Conservation (phyloP, 768 basidiomycete genomes). For the Rhizopogon sp. region DNA sequence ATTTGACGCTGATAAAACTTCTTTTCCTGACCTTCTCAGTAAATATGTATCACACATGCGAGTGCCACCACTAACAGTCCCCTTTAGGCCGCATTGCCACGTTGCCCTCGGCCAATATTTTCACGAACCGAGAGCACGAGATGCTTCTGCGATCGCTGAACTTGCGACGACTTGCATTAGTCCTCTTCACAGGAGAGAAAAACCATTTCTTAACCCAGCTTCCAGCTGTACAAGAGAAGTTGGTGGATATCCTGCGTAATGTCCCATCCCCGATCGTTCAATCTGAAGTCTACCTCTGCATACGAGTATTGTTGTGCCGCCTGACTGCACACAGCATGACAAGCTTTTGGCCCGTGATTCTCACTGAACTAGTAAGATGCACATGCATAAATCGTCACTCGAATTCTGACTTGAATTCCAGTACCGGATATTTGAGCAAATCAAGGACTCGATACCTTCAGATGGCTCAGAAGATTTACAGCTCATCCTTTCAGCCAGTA, state of each 20-base stretch:
- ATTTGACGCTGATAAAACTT: conserved; percentile 83
- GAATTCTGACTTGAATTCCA: conserved; percentile 23
- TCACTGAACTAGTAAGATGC: conserved; percentile 78
- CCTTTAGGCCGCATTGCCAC: conserved; percentile 68
- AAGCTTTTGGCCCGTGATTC: conserved; percentile 94
- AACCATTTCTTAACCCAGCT: conserved; percentile 88
- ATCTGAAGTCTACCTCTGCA: conserved; percentile 91
- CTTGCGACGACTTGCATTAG: conserved; percentile 81
- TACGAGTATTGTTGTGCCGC: conserved; percentile 86
- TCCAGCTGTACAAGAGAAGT: conserved; percentile 93
- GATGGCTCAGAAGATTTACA: conserved; percentile 85
- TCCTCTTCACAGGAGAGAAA: conserved; percentile 82
- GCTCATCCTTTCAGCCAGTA: conserved; percentile 84
- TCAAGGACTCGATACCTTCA: conserved; percentile 61
- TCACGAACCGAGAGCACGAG: conserved; percentile 93
- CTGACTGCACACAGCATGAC: conserved; percentile 87
- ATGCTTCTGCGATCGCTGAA: conserved; percentile 83
- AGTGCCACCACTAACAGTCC: conserved; percentile 27
- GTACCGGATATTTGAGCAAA: conserved; percentile 88
- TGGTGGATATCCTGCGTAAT: conserved; percentile 87
- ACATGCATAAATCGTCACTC: background rate
- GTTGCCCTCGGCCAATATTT: conserved; percentile 91
- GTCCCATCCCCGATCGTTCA: conserved; percentile 80
- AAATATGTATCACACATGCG: conserved; percentile 27
- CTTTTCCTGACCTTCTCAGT: conserved; percentile 83